Conservation (phyloP, 345 rosid species). For the Geranium rotundifolium region DNA sequence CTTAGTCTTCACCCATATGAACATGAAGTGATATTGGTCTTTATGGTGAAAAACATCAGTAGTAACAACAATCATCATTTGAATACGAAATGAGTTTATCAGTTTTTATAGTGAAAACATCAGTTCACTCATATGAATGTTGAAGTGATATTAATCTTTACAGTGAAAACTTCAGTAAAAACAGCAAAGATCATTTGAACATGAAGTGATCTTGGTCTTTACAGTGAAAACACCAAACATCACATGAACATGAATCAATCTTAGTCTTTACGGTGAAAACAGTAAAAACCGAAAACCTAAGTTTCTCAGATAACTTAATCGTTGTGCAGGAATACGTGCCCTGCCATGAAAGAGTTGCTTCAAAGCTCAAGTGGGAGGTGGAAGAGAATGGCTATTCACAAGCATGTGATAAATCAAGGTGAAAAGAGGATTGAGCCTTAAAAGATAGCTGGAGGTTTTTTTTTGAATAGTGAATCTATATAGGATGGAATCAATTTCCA, state of each 20-base stretch:
- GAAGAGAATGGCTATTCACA: conserved; percentile 59
- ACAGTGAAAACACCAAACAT: background rate
- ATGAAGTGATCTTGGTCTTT: background rate
- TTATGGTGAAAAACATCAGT: too few relatives aligned
- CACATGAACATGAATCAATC: background rate
- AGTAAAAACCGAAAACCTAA: background rate
- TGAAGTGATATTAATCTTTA: too few relatives aligned
- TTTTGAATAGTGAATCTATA: background rate
- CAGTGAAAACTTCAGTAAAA: too few relatives aligned
- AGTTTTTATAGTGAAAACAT: too few relatives aligned
- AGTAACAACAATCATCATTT: too few relatives aligned
- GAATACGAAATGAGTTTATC: too few relatives aligned
- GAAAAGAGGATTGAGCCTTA: background rate
- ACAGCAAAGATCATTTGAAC: background rate
- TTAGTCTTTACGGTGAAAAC: background rate
- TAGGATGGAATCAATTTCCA: too few relatives aligned
- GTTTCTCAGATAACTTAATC: conserved; percentile 1
- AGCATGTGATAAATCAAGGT: conserved; percentile 37
- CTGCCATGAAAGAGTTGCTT: conserved; percentile 65
- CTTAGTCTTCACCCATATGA: too few relatives aligned
- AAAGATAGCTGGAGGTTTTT: background rate
- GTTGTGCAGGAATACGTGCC: conserved; percentile 71
- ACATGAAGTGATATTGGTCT: too few relatives aligned
- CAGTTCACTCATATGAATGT: too few relatives aligned
- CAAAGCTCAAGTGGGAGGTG: conserved; percentile 84